Conservation (phyloP, 768 basidiomycete genomes). For the Asterophora lycoperdoides region DNA sequence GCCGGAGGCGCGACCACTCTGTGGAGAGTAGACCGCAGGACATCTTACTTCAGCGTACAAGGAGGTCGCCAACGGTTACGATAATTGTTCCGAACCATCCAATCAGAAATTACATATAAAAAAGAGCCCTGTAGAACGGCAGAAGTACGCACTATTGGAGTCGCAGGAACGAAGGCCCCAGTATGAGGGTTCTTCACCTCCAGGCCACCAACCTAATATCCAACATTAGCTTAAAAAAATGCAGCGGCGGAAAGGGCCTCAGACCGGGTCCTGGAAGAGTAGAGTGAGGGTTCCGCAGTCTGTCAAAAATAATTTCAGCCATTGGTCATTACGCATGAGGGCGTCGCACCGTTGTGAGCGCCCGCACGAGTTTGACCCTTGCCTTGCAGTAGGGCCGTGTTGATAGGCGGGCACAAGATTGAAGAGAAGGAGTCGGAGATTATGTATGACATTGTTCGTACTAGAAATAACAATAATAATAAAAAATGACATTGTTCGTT, state of each 20-base stretch:
- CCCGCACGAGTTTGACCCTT: conserved; percentile 79
- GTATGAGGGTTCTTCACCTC: conserved; percentile 82
- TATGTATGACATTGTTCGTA: conserved; percentile 80
- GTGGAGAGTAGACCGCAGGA: conserved; percentile 75
- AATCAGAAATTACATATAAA: neutral
- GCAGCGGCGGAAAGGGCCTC: conserved; percentile 8
- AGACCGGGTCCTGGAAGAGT: conserved; percentile 72
- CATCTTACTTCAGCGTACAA: conserved; percentile 84
- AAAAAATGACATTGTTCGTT: conserved; percentile 77
- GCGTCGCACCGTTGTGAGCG: conserved; percentile 64
- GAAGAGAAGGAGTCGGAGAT: conserved; percentile 75
- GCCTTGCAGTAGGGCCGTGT: conserved; percentile 46
- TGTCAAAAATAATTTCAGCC: conserved; percentile 21
- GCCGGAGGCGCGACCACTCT: conserved; percentile 73
- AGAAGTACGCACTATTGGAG: conserved; percentile 58
- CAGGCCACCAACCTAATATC: conserved; percentile 63
- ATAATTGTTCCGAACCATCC: conserved; percentile 74
- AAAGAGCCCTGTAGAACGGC: neutral
- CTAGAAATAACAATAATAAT: too few species aligned
- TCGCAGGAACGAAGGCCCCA: conserved; percentile 63
- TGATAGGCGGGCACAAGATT: conserved; percentile 79
- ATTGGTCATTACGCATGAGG: too few species aligned
- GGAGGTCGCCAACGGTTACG: conserved; percentile 76
- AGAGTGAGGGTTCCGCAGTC: conserved; percentile 83
- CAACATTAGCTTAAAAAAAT: neutral